Base-by-base conservation (phyloP, 805 yeast genomes). In the Ogataea paradorogensis region DNA sequence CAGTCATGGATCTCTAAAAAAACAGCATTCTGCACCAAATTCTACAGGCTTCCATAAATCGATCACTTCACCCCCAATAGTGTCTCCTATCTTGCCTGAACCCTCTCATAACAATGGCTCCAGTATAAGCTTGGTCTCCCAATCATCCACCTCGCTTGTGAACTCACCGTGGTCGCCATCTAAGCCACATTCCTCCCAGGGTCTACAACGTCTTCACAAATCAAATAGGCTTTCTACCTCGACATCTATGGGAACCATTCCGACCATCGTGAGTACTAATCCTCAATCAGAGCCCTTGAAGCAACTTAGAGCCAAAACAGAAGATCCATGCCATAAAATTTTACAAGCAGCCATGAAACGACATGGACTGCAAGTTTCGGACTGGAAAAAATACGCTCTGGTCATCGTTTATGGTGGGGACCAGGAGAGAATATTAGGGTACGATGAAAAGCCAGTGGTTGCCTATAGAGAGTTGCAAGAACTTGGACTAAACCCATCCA, bases 351-450 rank as follows among this genome's bases (percentile, higher is more conserved):
- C 96, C 5, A 82, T 88, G 84, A 78, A 82, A 50, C 73, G 95
- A 45, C 95, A 90, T 63, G 81, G 80, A 43, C 71, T 91, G 34
- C 80, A 78, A 32, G 76, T 78, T 23, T 82, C 78, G 36, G 96
- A 88, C 56, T 85, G 96, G 90, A 73, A 84, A 37, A 84, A 87
- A 53, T 91, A 89, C 58, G 95, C 90, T 2, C 66, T 91, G 36
- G 89, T 90, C 13, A 84, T 91, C 11, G 84, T 95, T 56, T 89
- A 87, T 57, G 96, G 93, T 15, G 96, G 93, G 16, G 96, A 89
- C 58, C 84, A 84, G 54, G 97, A 91, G 56, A 68, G 96, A 21
- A 78, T 89, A 8, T 63, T 93, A 33, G 86, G 84, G 27, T 69
- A 85, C 47, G 86, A 87, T 20, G 99, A 91, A 56, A 84, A 80